A percentile compares a stretch with the other conserved stretches of the same genome.
phyloP scores from a whole-genome alignment of 371 early-diverging fungal genomes.

The Thermomucor indicae-seudaticae region DNA sequence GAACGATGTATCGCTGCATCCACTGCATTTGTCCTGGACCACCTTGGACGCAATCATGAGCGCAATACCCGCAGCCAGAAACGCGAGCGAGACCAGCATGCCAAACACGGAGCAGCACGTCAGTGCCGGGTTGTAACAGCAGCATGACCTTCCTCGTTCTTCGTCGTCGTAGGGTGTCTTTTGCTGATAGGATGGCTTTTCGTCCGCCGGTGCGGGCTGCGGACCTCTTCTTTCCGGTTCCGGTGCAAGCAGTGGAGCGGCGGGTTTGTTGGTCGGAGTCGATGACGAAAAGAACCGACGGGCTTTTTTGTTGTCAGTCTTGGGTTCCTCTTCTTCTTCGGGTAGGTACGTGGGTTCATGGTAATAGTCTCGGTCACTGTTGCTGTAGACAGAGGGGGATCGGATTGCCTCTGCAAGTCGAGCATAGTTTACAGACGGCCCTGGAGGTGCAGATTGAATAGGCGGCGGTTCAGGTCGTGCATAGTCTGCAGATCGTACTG shows the following conservation, averaged over 20 bases:
- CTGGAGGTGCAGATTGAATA: too few species aligned
- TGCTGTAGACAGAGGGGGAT: too few species aligned
- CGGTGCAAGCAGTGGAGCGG: neutral
- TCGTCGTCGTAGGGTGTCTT: conserved; percentile 3
- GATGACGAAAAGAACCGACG: too few species aligned
- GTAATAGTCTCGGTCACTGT: too few species aligned
- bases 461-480: too few species aligned
- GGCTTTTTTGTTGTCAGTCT: conserved; percentile 3
- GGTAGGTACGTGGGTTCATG: too few species aligned
- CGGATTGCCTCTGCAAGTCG: too few species aligned
- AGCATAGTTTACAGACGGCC: too few species aligned
- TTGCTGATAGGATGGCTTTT: conserved; percentile 10
- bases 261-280: conserved; percentile 2
- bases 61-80: conserved; percentile 21
- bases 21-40: conserved; percentile 12
- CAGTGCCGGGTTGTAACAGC: conserved; percentile 18
- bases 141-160: conserved; percentile 4
- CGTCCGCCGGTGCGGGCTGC: conserved; percentile 12
- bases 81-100: conserved; percentile 16
- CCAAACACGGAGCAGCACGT: conserved; percentile 26
- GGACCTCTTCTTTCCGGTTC: too few species aligned
- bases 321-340: too few species aligned
- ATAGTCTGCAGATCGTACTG: too few species aligned
- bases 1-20: conserved; percentile 5
- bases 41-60: conserved; percentile 20